phyloP scores from a whole-genome alignment of 495 filamentous ascomycete genomes.

The Rostrohypoxylon terebratum region DNA sequence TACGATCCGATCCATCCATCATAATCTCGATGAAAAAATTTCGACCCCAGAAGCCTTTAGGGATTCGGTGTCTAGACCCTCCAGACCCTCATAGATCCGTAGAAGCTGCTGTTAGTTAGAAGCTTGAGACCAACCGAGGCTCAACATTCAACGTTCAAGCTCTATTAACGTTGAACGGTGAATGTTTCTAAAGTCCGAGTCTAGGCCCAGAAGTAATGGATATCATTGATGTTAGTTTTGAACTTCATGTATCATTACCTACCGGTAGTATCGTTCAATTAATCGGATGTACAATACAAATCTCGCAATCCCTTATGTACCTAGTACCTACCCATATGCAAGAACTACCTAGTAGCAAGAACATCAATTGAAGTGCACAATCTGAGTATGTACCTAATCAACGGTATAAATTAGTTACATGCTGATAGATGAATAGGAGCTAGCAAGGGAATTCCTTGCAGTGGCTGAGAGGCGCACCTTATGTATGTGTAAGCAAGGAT shows the following conservation, averaged over 20 bases:
- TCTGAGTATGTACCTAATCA: not conserved
- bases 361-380: too few species aligned
- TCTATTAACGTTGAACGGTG: not conserved
- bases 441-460: conserved; percentile 24
- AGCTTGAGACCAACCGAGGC: not conserved
- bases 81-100: not conserved
- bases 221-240: not conserved
- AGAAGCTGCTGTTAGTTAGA: not conserved
- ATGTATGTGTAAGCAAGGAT: conserved; percentile 21
- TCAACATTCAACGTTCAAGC: not conserved
- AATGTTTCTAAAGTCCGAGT: too few species aligned
- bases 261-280: not conserved
- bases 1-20: conserved; percentile 28
- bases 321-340: too few species aligned
- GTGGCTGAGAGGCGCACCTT: conserved; percentile 13
- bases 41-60: not conserved
- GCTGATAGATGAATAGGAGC: conserved; percentile 19
- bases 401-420: conserved; percentile 36
- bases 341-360: too few species aligned
- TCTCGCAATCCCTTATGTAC: not conserved
- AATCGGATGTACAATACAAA: not conserved
- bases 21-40: conserved; percentile 39
- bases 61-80: not conserved
- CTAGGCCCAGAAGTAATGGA: too few species aligned
- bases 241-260: not conserved